Base-by-base conservation (phyloP, 1,284 basidiomycete genomes). In the Ganoderma sp. region DNA sequence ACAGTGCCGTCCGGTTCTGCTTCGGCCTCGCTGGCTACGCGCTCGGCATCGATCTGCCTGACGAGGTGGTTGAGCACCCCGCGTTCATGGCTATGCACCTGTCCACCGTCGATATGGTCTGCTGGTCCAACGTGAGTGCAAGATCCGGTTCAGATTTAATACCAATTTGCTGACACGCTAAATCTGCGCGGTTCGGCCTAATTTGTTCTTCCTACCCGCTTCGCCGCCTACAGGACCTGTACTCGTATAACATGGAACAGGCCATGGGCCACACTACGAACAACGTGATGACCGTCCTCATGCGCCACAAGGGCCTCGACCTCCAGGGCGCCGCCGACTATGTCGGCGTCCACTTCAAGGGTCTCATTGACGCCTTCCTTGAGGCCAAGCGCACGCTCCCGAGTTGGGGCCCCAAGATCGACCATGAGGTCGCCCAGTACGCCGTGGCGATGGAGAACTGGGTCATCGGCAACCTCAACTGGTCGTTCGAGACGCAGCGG, bases 241-340 rank as follows among this genome's bases (percentile, higher is more conserved):
- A 90, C 74, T 91, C 89, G 9, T 92, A 91, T 78, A 87, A 90
- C 76, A 87, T 89, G 84, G 90, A 92, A 74, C 88, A 90, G 75
- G 84, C 87, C 50, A 89, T 87, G 76, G 90, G 89, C n/a, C 86
- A 86, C 67, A 83, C 81, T 22, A 85, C 85, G 60, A 90, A 89
- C 75, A 91, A 91, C 74, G 82, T 90, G 71, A 81, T 92, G 57
- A 88, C 88, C 3, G 88, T 91, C 41, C 83, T 90, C 63, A 89
- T 90, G 87, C 81, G 85, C 68, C 83, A 85, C 65, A 83, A 83
- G 61, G 73, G 78, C 32, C 77, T 86, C 64, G 79, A 81, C 67
- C 79, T 90, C 25, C 90, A 91, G 77, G 82, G 82, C n/a, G 86
- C 89, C 4, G 81, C 85, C 37, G 86, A 92, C 75, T 80, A 83